A percentile compares a stretch with the other conserved stretches of the same genome.
Conservation (phyloP, 192 early-diverging fungal genomes). For the Coemansia umbellata region DNA sequence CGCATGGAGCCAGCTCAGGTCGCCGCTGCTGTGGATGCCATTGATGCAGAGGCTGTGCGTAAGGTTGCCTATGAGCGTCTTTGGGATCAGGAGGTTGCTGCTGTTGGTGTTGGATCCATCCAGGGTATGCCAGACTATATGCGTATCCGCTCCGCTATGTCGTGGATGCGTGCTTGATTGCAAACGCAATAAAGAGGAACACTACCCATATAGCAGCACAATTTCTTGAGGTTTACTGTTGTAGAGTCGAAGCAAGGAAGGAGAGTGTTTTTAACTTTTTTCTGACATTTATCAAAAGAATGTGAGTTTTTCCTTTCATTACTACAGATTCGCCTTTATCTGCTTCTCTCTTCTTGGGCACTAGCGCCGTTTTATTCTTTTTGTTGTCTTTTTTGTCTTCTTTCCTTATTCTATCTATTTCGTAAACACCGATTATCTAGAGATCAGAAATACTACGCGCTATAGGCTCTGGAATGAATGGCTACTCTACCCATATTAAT, state of each 20-base stretch:
- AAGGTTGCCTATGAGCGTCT: conserved; percentile 85
- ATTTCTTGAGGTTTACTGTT: no score
- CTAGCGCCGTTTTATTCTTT: conserved; percentile 3
- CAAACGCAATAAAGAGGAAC: no score
- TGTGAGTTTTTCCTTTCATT: no score
- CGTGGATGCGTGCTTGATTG: conserved; percentile 66
- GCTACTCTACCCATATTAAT: no score
- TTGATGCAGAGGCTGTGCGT: conserved; percentile 83
- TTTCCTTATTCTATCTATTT: conserved; percentile 11
- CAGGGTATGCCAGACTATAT: conserved; percentile 88
- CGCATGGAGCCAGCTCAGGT: conserved; percentile 87
- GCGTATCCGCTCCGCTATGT: conserved; percentile 83
- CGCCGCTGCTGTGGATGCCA: conserved; percentile 77
- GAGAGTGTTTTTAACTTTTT: neutral
- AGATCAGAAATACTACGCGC: no score
- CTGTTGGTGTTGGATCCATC: conserved; percentile 83
- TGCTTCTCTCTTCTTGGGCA: neutral
- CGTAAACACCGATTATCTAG: conserved; percentile 14
- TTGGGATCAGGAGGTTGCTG: conserved; percentile 80
- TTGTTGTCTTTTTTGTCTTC: conserved; percentile 9
- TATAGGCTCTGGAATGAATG: no score
- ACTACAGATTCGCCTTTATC: no score
- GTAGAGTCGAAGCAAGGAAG: no score
- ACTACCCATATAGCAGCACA: neutral
- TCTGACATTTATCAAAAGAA: no score